Conservation (phyloP, 371 early-diverging fungal species). For the Mucor indicus region DNA sequence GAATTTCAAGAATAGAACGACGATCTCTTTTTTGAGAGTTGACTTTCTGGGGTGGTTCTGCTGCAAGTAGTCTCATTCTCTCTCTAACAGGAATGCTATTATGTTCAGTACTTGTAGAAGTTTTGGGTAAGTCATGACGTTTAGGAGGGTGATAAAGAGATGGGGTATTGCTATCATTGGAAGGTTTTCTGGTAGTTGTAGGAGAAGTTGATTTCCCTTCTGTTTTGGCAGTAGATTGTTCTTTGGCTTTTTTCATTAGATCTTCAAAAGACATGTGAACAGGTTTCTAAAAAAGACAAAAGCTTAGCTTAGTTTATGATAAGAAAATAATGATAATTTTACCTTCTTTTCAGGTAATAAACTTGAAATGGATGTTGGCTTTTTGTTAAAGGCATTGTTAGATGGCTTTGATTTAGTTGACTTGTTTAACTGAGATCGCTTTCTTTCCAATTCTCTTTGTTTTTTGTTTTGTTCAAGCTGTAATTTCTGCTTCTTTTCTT, state of each 20-base stretch:
- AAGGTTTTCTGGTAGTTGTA: conserved; percentile 1
- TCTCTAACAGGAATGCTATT: conserved; percentile 14
- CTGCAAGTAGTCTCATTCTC: conserved; percentile 16
- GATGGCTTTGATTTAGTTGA: neutral
- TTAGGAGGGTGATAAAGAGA: conserved; percentile 18
- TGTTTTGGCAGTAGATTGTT: conserved; percentile 12
- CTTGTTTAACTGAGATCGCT: neutral
- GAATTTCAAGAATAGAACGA: conserved; percentile 34
- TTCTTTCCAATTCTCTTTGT: conserved; percentile 4
- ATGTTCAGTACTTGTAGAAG: neutral
- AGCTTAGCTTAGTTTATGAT: neutral
- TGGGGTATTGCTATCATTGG: conserved; percentile 1
- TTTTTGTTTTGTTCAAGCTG: conserved; percentile 16
- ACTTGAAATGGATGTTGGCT: neutral
- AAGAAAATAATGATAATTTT: neutral
- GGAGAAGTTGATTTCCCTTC: neutral
- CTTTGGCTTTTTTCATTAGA: conserved; percentile 33
- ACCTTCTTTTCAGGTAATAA: conserved; percentile 21
- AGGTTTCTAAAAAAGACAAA: conserved; percentile 18
- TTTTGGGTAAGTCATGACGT: conserved; percentile 2
- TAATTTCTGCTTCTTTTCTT: conserved; percentile 14
- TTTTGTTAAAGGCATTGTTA: neutral
- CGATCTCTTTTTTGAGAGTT: conserved; percentile 28
- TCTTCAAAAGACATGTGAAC: conserved; percentile 38
- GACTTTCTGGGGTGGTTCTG: conserved; percentile 20